Base-by-base conservation (phyloP, 2,329 filamentous ascomycete genomes). In the Penicillium crustosum region DNA sequence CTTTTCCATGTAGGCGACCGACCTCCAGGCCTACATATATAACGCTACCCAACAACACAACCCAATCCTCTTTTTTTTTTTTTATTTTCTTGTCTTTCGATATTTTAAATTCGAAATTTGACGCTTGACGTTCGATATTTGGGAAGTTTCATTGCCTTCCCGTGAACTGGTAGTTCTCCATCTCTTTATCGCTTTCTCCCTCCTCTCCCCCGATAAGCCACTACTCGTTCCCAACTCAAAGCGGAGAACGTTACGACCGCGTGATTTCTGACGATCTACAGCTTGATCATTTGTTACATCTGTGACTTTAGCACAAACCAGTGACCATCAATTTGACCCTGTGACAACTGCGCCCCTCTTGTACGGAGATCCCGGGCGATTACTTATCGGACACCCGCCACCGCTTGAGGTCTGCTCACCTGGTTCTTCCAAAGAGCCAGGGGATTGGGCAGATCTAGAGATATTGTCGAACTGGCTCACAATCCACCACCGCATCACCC, bases 381-480 rank as follows among this genome's bases (percentile, higher is more conserved):
- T 66, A 70, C 67, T 54, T 65, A 66, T 66, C 64, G 66, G 64
- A 67, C 66, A 62, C 35, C 48, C 66, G 62, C 45, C 57, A 63
- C 50, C 50, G 39, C 62, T 69, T 66, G 61, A 71, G 69, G 68
- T 76, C 74, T 77, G 71, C 72, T 75, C 74, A 71, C 73, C 74
- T 77, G 75, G 75, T 78, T 77, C 75, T 76, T 63, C 49, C 60
- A 65, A 67, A 72, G 75, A 77, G 73, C 75, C 74, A 74, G 75
- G 71, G 63, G 66, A 70, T 68, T 72, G 70, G 70, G 74, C 75
- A 76, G 68, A 68, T 70, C 68, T 67, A 78, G 48, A 57, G 27
- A 63, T 79, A 78, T 76, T 76, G 78, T 86, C 86, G 87, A 86
- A 83, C 88, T 90, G 88, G 88, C 88, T 83, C 83, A 89, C 85